A percentile compares a stretch with the other conserved stretches of the same genome.
These are phyloP conservation scores for Draba incana DNA, from an alignment of 345 rosid genomes.

Conservation along the genomic window DNA sequence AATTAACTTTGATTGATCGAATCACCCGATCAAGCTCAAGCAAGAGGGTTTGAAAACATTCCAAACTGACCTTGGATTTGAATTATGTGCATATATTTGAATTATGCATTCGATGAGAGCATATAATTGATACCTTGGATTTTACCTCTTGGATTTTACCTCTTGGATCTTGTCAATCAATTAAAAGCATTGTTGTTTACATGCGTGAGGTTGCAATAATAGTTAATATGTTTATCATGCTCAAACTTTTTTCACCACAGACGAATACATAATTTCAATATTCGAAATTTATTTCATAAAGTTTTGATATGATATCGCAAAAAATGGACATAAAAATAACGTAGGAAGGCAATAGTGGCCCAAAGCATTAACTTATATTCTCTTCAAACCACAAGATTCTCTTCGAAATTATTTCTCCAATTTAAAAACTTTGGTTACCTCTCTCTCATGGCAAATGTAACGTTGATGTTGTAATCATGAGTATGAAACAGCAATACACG, in stretches of 20 bases:
- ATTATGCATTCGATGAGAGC: slow-evolving; percentile 20
- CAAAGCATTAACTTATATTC: slow-evolving; percentile 36
- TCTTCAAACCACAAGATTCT: background rate
- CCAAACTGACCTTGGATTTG: no score
- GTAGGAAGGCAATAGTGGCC: slow-evolving; percentile 30
- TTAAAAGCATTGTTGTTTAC: slow-evolving; percentile 28
- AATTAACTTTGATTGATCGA: background rate
- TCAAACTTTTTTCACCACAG: slow-evolving; percentile 28
- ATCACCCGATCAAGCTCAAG: slow-evolving; percentile 1
- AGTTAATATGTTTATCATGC: background rate
- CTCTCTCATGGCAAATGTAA: slow-evolving; percentile 31
- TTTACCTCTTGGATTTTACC: slow-evolving; percentile 35
- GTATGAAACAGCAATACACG: slow-evolving; percentile 1
- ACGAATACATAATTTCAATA: slow-evolving; percentile 25
- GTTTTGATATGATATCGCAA: background rate
- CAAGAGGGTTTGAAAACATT: background rate
- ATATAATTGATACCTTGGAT: slow-evolving; percentile 19
- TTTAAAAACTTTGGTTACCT: slow-evolving; percentile 36
- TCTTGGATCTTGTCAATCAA: slow-evolving; percentile 38
- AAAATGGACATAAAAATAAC: background rate
- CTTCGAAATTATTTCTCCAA: slow-evolving; percentile 29
- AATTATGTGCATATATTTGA: background rate
- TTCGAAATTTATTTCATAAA: background rate
- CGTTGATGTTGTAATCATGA: slow-evolving; percentile 30
- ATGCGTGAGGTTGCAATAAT: slow-evolving; percentile 6